Evolutionary conservation across 2,329 filamentous ascomycete genomes (phyloP).

Genomic region (Colletotrichum sp.): DNA sequence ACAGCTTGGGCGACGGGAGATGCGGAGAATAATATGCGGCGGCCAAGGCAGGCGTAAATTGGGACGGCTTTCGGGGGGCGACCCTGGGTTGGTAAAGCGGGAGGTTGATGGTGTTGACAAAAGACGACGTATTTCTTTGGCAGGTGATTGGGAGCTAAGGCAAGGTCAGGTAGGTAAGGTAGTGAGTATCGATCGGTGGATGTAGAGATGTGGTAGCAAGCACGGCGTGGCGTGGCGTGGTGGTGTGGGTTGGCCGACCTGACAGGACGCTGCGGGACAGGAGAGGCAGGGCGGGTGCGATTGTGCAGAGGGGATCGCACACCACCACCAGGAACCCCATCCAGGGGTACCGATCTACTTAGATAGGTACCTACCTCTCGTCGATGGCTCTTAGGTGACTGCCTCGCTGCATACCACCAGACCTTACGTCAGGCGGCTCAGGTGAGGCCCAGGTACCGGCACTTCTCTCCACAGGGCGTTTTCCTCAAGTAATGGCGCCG

Average conservation of each 20-base stretch:
- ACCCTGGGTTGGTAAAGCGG: neutral
- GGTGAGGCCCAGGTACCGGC: neutral
- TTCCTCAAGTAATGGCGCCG: neutral
- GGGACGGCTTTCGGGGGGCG: neutral
- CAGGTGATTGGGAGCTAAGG: neutral
- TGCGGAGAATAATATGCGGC: slow-evolving; percentile 9
- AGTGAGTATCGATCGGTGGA: neutral
- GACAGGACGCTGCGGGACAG: neutral
- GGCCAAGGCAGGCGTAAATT: neutral
- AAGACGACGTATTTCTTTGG: neutral
- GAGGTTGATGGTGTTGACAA: neutral
- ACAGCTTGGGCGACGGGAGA: neutral
- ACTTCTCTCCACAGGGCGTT: neutral
- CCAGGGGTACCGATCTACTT: neutral
- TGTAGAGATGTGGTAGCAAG: neutral
- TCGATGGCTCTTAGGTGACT: neutral
- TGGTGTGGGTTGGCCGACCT: neutral
- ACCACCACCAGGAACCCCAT: neutral
- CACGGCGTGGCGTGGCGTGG: neutral
- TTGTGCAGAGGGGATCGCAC: neutral
- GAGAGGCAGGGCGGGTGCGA: neutral
- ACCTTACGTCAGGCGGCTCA: neutral
- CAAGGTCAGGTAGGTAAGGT: neutral
- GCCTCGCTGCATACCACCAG: neutral
- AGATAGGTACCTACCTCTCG: neutral